Conservation (phyloP, 2,329 filamentous ascomycete genomes). For the Colletotrichum higginsianum region DNA sequence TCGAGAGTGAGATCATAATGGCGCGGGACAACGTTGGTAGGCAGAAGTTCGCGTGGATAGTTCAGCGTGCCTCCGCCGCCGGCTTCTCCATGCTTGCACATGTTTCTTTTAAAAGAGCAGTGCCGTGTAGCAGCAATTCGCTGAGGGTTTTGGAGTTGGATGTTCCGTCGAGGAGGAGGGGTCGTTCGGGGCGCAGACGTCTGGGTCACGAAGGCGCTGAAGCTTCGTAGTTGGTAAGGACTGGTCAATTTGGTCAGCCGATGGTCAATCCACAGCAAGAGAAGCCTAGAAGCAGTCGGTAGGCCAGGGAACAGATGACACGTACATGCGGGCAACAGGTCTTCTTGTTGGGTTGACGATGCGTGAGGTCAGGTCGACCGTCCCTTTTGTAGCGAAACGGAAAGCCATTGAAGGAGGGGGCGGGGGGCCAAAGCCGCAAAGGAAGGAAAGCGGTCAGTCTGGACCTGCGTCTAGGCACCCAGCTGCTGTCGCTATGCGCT, state of each 20-base stretch:
- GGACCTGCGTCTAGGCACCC: slow-evolving; percentile 10
- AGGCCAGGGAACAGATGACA: not conserved
- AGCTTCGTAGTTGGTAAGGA: slow-evolving; percentile 30
- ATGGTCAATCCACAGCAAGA: not conserved
- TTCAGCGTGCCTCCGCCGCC: slow-evolving; percentile 37
- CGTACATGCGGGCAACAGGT: slow-evolving; percentile 34
- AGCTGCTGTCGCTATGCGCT: slow-evolving; percentile 28
- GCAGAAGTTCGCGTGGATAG: slow-evolving; percentile 82
- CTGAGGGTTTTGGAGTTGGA: slow-evolving; percentile 37
- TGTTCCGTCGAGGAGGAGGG: slow-evolving; percentile 27
- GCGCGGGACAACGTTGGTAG: slow-evolving; percentile 89
- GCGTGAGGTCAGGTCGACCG: slow-evolving; percentile 35
- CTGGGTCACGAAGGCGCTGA: slow-evolving; percentile 20
- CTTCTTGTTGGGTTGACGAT: slow-evolving; percentile 28
- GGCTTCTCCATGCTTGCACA: slow-evolving; percentile 41
- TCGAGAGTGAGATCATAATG: slow-evolving; percentile 95
- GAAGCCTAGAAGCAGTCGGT: not conserved
- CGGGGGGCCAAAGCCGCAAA: slow-evolving; percentile 34
- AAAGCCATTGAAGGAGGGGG: slow-evolving; percentile 37
- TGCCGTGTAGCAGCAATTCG: slow-evolving; percentile 36
- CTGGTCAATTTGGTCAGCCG: slow-evolving; percentile 5
- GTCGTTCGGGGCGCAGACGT: slow-evolving; percentile 28
- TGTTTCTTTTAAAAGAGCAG: slow-evolving; percentile 43
- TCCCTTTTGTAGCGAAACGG: slow-evolving; percentile 35
- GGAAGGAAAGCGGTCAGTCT: slow-evolving; percentile 40